Percentiles rank a stretch among this genome's conserved stretches.
Evolutionary conservation across 2,329 filamentous ascomycete genomes (phyloP).

Genomic region (Penicillium paneum): DNA sequence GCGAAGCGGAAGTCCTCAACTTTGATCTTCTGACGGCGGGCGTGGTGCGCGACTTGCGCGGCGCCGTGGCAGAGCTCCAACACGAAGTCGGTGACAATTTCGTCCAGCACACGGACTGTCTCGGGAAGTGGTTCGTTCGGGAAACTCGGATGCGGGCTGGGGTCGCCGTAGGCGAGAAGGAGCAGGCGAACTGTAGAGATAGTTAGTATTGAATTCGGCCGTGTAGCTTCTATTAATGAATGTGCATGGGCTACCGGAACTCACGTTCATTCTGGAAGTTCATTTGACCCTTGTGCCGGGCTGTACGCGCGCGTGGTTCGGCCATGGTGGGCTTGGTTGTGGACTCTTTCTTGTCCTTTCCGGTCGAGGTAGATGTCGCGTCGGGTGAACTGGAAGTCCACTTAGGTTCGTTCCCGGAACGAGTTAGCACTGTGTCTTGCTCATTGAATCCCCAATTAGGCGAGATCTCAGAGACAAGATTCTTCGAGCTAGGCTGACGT

Average conservation of each 20-base stretch:
- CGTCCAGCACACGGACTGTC: constrained; percentile 83
- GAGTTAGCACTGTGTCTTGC: constrained; percentile 23
- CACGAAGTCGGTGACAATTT: constrained; percentile 95
- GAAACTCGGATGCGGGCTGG: constrained; percentile 58
- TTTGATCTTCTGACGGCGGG: constrained; percentile 92
- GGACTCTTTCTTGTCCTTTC: constrained; percentile 7
- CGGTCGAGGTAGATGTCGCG: constrained; percentile 4
- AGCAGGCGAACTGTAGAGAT: constrained; percentile 39
- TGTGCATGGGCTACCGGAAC: constrained; percentile 60
- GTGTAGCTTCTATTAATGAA: neutral
- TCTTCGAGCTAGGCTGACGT: constrained; percentile 14
- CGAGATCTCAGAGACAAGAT: constrained; percentile 15
- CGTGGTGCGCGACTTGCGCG: constrained; percentile 77
- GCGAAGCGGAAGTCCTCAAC: constrained; percentile 97
- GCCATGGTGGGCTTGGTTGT: constrained; percentile 48
- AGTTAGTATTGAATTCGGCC: neutral
- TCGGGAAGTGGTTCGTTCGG: constrained; percentile 72
- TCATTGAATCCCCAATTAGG: constrained; percentile 24
- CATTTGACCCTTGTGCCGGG: constrained; percentile 78
- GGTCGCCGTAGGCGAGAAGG: constrained; percentile 47
- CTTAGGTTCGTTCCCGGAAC: constrained; percentile 23
- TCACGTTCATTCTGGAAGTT: constrained; percentile 54
- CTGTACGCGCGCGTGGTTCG: constrained; percentile 72
- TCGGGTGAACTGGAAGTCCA: constrained; percentile 12
- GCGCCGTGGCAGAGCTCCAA: constrained; percentile 90